Percentiles rank a stretch among this genome's conserved stretches.
These are phyloP conservation scores for Linum usitatissimum DNA, from an alignment of 345 rosid genomes.

Conservation along the genomic window DNA sequence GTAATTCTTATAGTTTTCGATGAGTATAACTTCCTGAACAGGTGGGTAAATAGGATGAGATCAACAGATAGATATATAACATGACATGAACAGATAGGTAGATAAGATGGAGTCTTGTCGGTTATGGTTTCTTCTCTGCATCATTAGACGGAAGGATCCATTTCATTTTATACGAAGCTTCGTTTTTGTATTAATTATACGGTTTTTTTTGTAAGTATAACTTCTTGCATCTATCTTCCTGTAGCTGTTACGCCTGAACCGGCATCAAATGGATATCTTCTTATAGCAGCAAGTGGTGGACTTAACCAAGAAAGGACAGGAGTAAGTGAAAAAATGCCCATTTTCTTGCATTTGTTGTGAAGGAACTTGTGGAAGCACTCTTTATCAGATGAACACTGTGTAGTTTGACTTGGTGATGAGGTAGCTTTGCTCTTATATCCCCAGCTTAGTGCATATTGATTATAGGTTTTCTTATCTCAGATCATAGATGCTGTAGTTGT, in stretches of 20 bases:
- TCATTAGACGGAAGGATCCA: too few relatives aligned
- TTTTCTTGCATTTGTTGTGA: background rate
- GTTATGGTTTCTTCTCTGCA: too few relatives aligned
- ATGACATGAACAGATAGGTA: too few relatives aligned
- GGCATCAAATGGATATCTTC: conserved; percentile 84
- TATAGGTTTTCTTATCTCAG: conserved; percentile 28
- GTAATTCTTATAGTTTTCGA: too few relatives aligned
- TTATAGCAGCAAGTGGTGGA: conserved; percentile 96
- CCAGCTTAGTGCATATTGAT: background rate
- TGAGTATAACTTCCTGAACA: conserved; percentile 4
- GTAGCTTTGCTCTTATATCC: too few relatives aligned
- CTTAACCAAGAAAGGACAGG: conserved; percentile 98
- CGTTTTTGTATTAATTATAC: too few relatives aligned
- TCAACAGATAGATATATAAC: too few relatives aligned
- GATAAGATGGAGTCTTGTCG: too few relatives aligned
- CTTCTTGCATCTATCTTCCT: conserved; percentile 12
- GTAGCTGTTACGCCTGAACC: conserved; percentile 58
- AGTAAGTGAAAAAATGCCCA: conserved; percentile 41
- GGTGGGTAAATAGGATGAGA: too few relatives aligned
- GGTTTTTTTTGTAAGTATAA: too few relatives aligned
- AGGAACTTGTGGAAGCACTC: conserved; percentile 10
- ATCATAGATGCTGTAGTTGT: conserved; percentile 96
- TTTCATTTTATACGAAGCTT: too few relatives aligned
- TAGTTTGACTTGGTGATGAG: background rate
- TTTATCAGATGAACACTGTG: background rate